These are phyloP conservation scores for Clausena lansium DNA, from an alignment of 345 rosid species.

Conservation along the genomic window DNA sequence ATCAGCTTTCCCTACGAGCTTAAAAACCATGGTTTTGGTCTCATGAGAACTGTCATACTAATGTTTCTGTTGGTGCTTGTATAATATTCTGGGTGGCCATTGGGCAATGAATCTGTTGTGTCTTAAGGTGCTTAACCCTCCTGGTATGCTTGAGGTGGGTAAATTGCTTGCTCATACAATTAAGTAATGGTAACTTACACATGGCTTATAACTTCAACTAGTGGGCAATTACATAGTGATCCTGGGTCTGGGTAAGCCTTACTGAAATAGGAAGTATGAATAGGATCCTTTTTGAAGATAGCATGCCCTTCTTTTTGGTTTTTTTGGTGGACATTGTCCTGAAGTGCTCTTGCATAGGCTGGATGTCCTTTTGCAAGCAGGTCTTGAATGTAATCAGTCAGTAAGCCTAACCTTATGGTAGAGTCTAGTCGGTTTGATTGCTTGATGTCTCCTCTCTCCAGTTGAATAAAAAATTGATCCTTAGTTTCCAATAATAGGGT, in stretches of 20 bases:
- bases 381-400: neutral
- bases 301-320: neutral
- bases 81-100: neutral
- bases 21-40: neutral
- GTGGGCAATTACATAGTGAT: neutral
- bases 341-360: neutral
- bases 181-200: neutral
- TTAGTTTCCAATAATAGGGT: neutral
- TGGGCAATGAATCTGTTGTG: neutral
- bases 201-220: neutral
- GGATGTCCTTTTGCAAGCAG: constrained; percentile 1
- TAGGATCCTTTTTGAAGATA: neutral
- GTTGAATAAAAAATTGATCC: neutral
- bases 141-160: neutral
- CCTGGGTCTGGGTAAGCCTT: neutral
- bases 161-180: neutral
- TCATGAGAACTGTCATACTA: neutral
- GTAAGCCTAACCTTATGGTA: neutral
- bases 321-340: no score
- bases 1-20: neutral
- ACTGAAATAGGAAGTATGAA: neutral
- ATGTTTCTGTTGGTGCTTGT: neutral
- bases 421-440: neutral
- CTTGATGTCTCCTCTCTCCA: neutral
- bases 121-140: neutral